phyloP scores from a whole-genome alignment of 768 basidiomycete genomes.

The Tricholoma bakamatsutake region DNA sequence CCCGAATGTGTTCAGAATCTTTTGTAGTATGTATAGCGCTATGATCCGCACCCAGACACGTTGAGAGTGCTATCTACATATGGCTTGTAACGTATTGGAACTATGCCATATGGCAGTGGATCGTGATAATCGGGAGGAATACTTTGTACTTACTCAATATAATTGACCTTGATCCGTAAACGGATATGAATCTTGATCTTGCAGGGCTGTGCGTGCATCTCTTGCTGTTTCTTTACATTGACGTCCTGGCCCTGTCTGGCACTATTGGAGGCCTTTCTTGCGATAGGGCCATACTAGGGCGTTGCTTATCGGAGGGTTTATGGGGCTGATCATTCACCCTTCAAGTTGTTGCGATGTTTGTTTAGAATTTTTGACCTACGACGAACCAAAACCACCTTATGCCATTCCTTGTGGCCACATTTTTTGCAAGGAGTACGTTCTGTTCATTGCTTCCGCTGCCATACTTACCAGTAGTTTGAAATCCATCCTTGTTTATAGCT shows the following conservation, averaged over 20 bases:
- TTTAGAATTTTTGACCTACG: conserved; percentile 55
- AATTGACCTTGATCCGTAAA: neutral
- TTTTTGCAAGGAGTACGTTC: conserved; percentile 59
- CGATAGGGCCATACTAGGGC: neutral
- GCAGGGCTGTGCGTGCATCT: neutral
- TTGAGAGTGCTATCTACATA: neutral
- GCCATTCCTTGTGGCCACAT: conserved; percentile 75
- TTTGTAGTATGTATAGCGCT: too few species aligned
- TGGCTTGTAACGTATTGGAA: neutral
- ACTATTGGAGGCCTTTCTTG: neutral
- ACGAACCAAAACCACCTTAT: conserved; percentile 50
- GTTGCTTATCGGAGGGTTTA: neutral
- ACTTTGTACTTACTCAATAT: neutral
- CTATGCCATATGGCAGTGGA: too few species aligned
- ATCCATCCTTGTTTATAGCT: conserved; percentile 5
- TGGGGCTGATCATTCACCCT: conserved; percentile 56
- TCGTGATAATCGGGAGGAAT: too few species aligned
- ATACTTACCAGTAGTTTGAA: neutral
- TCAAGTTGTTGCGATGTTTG: conserved; percentile 76
- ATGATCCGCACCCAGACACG: too few species aligned
- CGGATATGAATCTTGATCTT: neutral
- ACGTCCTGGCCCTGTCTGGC: neutral
- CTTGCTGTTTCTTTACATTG: neutral
- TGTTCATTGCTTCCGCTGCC: conserved; percentile 8
- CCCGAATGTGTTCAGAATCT: too few species aligned